Evolutionary conservation across 768 basidiomycete species (phyloP), one percentile per base, ranked within the genome.

Genomic region (Exidia glandulosa): DNA sequence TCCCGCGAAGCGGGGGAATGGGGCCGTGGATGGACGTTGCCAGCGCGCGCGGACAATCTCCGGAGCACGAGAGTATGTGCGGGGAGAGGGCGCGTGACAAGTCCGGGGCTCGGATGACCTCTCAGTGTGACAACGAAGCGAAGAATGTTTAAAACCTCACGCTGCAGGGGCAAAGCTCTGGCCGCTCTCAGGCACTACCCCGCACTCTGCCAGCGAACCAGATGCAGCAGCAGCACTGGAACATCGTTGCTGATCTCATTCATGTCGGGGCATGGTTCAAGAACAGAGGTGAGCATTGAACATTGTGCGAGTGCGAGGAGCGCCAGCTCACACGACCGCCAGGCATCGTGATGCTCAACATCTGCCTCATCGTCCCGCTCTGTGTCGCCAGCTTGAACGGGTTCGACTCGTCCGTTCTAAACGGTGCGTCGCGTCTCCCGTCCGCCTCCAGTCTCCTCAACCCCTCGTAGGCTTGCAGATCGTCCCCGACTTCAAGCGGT

Each of bases 361-460:
- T 86, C 4, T 81, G 77, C 64, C 74, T 87, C 32, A 59, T 83
- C 16, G 72, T 87, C 16, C 83, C 86, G 2, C 74, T 88, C n/a
- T 70, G 87, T 59, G 85, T 86, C 16, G 80, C 84, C 19, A 73
- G 79, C 14, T 79, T 80, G 56, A 87, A 86, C 70, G 86, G 87
- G 29, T 77, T 85, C 56, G 84, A 87, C 67, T 82, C 83, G 3
- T 86, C 84, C n/a, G 70, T 85, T 50, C 75, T 85, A 16, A 86
- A 86, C 64, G 77, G 76, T 74, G 36, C n/a, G 66, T 56, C 29
- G 41, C 37, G n/a, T 27, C 50, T 3, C 31, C 41, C 32, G 54
- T 4, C 31, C 3, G 25, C 25, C 14, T n/a, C n/a, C 52, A 25
- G 33, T 19, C 33, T 23, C 32, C 37, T 29, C 47, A 23, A n/a